A percentile compares a stretch with the other conserved stretches of the same genome.
Evolutionary conservation across 768 basidiomycete species (phyloP).

Genomic region (Pisolithus albus): DNA sequence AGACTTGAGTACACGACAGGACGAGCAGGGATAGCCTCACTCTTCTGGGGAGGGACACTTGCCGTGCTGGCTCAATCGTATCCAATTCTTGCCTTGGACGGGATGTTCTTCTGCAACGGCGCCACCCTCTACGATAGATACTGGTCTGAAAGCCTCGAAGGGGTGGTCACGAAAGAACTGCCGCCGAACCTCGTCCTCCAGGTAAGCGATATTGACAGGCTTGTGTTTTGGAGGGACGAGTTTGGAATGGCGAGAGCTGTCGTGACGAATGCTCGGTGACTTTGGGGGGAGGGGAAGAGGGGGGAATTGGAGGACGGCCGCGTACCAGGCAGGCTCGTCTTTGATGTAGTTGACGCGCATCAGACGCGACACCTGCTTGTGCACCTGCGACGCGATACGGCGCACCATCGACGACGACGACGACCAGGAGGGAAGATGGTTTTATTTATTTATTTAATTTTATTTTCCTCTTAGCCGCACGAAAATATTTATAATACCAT

Average conservation of each 20-base stretch:
- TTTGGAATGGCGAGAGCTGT: constrained; percentile 31
- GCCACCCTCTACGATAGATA: constrained; percentile 66
- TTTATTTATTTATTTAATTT: not conserved
- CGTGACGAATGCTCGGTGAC: constrained; percentile 51
- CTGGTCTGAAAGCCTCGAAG: constrained; percentile 86
- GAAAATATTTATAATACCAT: not conserved
- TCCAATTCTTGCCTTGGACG: constrained; percentile 63
- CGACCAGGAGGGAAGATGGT: not conserved
- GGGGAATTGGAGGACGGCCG: constrained; percentile 81
- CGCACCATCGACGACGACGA: constrained; percentile 50
- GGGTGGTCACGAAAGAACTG: constrained; percentile 97
- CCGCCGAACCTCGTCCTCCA: constrained; percentile 79
- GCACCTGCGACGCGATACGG: constrained; percentile 80
- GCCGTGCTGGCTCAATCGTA: constrained; percentile 70
- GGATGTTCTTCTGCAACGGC: constrained; percentile 50
- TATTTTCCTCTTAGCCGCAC: too few relatives aligned
- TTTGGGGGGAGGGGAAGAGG: constrained; percentile 80
- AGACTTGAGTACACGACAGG: constrained; percentile 4
- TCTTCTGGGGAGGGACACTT: constrained; percentile 85
- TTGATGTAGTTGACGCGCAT: constrained; percentile 58
- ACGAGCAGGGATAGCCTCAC: constrained; percentile 41
- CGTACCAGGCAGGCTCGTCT: constrained; percentile 73
- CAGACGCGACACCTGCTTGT: constrained; percentile 78
- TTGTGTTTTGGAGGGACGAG: constrained; percentile 34
- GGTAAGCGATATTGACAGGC: constrained; percentile 61